A percentile compares a stretch with the other conserved stretches of the same genome.
Evolutionary conservation across 148 eudicot species (phyloP).

Genomic region (Fagopyrum tataricum): DNA sequence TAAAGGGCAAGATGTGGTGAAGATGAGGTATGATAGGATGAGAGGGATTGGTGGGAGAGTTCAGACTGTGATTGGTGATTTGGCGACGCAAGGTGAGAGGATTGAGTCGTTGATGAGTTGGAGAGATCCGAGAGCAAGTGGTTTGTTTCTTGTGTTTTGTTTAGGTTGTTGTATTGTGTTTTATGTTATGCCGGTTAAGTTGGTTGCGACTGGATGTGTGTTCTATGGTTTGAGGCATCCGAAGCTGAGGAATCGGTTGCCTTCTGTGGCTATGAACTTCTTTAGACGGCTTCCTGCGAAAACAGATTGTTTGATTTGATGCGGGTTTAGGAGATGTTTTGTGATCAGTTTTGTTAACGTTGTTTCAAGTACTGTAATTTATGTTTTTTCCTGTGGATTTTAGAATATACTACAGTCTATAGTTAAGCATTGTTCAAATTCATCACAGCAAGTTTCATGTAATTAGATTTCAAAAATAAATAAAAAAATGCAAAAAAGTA

Average conservation of each 20-base stretch:
- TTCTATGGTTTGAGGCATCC: conserved; percentile 27
- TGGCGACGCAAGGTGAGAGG: conserved; percentile 37
- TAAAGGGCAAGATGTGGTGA: conserved; percentile 20
- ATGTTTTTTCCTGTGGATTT: too few species aligned
- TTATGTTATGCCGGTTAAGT: conserved; percentile 14
- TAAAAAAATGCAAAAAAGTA: too few species aligned
- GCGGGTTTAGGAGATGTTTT: neutral
- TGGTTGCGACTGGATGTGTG: neutral
- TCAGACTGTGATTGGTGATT: conserved; percentile 25
- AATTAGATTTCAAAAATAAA: too few species aligned
- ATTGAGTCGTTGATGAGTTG: conserved; percentile 28
- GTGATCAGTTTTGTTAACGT: too few species aligned
- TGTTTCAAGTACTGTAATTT: too few species aligned
- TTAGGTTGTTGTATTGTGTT: conserved; percentile 17
- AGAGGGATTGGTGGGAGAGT: conserved; percentile 27
- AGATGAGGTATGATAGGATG: conserved; percentile 26
- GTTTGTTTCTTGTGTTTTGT: conserved; percentile 27
- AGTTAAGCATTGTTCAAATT: too few species aligned
- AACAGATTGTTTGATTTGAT: conserved; percentile 25
- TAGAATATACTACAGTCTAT: too few species aligned
- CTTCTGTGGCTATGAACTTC: conserved; percentile 27
- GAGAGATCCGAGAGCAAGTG: conserved; percentile 45
- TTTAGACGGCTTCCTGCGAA: conserved; percentile 31
- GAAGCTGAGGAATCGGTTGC: conserved; percentile 21
- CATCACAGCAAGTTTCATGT: too few species aligned